Conservation (phyloP, 805 yeast species). For the Zygotorulaspora chibaensis region DNA sequence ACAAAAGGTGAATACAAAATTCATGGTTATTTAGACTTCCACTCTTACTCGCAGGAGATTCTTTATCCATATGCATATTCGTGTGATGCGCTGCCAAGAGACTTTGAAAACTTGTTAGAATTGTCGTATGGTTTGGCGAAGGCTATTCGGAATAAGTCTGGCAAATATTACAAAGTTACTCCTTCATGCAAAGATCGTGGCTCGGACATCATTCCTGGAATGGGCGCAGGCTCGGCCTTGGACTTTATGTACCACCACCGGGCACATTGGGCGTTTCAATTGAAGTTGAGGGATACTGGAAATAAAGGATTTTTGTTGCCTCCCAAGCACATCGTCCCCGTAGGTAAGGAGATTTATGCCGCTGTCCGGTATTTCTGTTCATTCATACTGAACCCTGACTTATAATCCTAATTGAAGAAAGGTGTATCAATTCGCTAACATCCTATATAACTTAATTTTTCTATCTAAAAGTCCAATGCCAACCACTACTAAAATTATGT, state of each 20-base stretch:
- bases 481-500: conserved; percentile 11
- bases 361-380: conserved; percentile 64
- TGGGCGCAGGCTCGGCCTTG: conserved; percentile 75
- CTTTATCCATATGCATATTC: conserved; percentile 80
- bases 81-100: conserved; percentile 69
- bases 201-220: conserved; percentile 64
- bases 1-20: conserved; percentile 49
- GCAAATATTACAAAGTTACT: conserved; percentile 61
- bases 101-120: conserved; percentile 74
- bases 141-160: conserved; percentile 59
- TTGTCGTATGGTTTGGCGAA: conserved; percentile 77
- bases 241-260: conserved; percentile 81
- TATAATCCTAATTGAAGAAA: conserved; percentile 15
- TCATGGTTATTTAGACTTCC: conserved; percentile 76
- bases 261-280: conserved; percentile 80
- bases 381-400: conserved; percentile 44
- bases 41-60: conserved; percentile 80
- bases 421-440: conserved; percentile 2
- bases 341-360: conserved; percentile 68
- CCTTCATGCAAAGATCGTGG: conserved; percentile 81
- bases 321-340: conserved; percentile 62
- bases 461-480: conserved; percentile 9
- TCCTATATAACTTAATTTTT: conserved; percentile 7
- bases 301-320: conserved; percentile 81
- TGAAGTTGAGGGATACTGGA: conserved; percentile 78